Base-by-base conservation (phyloP, 345 rosid genomes). In the Citrus inodora region DNA sequence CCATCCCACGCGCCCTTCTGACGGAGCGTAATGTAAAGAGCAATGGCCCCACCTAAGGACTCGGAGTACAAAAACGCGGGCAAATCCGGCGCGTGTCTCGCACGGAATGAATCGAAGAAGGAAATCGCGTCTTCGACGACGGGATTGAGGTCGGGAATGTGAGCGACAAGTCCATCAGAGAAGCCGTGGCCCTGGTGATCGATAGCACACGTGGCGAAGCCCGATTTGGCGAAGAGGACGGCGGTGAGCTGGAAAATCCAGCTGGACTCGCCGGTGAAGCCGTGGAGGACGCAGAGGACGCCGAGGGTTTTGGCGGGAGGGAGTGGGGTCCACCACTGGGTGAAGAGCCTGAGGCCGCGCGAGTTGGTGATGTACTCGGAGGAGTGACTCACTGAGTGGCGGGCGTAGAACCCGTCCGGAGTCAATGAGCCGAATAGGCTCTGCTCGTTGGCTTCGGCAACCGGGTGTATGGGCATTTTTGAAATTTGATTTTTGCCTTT, bases 151-250 rank as follows among this genome's bases (percentile, higher is more conserved):
- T 89, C 91, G 0, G 99, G 99, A 35, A 94, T 87, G 73, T 96
- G 98, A 51, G 87, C 82, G 10, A 66, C 58, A 55, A 95, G 86
- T 17, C 97, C 98, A 21, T 92, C 98, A 24, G 98, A 96, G 90
- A 87, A 88, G 75, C 99, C 99, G 81, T 96, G 99, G 78, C 99
- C 99, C 79, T 92, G 98, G 85, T 96, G 99, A 82, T 94, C 99
- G 71, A 96, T 88, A 4, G 97, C 97, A 70, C 98, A 96, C 28
- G 91, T 86, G 76, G 85, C 87, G 81, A 90, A 94, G 0, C 99
- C 98, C 1, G 90, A 87, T 73, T 90, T 71, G 46, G 99, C 97
- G 65, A 96, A 92, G 82, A 91, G 87, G 21, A 94, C 76, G 22
- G 99, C 79, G 16, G 98, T 92, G 33, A 90, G 89, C 73, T 89